phyloP scores from a whole-genome alignment of 257 asterid species.

The Capsicum chinense region DNA sequence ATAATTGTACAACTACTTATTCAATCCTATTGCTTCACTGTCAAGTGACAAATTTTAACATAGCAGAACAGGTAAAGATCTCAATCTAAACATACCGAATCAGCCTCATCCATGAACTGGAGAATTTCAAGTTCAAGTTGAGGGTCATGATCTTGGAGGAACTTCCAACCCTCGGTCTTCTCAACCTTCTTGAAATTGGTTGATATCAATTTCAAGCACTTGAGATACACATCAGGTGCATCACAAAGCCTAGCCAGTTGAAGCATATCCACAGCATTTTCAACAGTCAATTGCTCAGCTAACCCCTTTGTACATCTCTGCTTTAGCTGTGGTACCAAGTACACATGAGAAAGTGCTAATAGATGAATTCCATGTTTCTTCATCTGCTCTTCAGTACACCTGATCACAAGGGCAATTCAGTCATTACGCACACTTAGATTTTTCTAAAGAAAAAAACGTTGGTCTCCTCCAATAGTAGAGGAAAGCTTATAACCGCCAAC shows the following conservation, averaged over 20 bases:
- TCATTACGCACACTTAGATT: constrained; percentile 26
- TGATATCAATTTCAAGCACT: constrained; percentile 72
- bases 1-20: background rate
- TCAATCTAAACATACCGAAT: constrained; percentile 49
- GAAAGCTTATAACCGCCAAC: background rate
- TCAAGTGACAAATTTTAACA: constrained; percentile 7
- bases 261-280: constrained; percentile 77
- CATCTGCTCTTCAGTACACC: constrained; percentile 79
- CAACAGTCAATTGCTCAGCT: constrained; percentile 47
- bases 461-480: background rate
- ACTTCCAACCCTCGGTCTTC: constrained; percentile 86
- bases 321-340: constrained; percentile 79
- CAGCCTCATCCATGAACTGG: constrained; percentile 81
- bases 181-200: constrained; percentile 61
- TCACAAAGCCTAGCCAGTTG: constrained; percentile 88
- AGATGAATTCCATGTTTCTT: constrained; percentile 77
- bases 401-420: constrained; percentile 41
- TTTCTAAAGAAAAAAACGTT: background rate
- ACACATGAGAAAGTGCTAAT: constrained; percentile 83
- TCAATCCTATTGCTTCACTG: background rate
- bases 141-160: constrained; percentile 77
- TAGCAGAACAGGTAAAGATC: background rate
- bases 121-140: constrained; percentile 83
- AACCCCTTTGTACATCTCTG: constrained; percentile 68
- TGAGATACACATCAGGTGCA: constrained; percentile 86